Evolutionary conservation across 208 protist genomes (phyloP), one percentile per base, ranked within the genome.

Genomic region (Crithidia expoeki): DNA sequence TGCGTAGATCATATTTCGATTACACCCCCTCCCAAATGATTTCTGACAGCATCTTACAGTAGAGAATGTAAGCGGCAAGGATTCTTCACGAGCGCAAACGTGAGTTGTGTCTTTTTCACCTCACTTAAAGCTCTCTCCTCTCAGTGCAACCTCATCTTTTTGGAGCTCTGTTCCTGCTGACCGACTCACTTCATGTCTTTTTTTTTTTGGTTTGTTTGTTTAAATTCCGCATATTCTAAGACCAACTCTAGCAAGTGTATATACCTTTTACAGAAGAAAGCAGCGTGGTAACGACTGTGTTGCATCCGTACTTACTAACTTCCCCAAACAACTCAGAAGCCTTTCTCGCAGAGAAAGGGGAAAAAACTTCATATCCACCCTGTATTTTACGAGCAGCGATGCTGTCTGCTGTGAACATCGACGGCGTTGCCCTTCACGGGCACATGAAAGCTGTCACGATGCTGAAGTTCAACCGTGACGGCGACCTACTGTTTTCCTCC

Each of bases 391-490:
- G 2, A 25, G 56, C 59, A 12, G 36, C 59, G 11, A 81, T 81
- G 76, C 47, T 65, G 33, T 61, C 76, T 44, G 63, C 69, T 12
- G 65, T 81, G 51, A 73, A 81, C 51, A 65, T 81, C 33, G 68
- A 86, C 38, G 88, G 87, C 63, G 60, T 94, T 42, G 81, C 89
- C 46, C 84, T 98, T 16, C 89, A 95, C 66, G 94, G 90, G 58
- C 93, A 97, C 75, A 97, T 89, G 81, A 94, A 96, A 80, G 80
- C 83, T 52, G 90, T 98, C 33, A 92, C 89, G 40, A 89, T 93
- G 80, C 75, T 99, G 52, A 91, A 98, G 80, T 99, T 98, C 83
- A 99, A 99, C 86, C 74, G 84, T 67, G 98, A 99, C 34, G 98
- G 98, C 56, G 98, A 99, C 75, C 81, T 99, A 12, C 79, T 99